Percentiles rank a stretch among this genome's conserved stretches.
Conservation (phyloP, 2,329 filamentous ascomycete species). For the Magnaporthiopsis incrustans region DNA sequence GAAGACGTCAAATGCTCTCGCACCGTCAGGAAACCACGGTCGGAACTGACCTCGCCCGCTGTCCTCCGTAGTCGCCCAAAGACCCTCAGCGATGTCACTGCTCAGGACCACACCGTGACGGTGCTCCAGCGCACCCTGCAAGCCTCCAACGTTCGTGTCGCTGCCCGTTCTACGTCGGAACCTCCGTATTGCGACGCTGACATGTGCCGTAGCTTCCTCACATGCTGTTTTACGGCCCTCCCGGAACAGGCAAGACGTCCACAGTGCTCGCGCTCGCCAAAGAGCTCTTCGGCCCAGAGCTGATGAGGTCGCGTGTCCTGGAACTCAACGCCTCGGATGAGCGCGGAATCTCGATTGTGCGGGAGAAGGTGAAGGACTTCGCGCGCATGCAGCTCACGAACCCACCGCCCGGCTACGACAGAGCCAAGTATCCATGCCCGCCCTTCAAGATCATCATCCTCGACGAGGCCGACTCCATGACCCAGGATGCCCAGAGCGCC, state of each 20-base stretch:
- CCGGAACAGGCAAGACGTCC: constrained; percentile 94
- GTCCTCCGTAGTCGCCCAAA: constrained; percentile 67
- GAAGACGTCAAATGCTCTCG: background rate
- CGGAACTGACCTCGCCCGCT: constrained; percentile 20
- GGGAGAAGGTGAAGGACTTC: constrained; percentile 97
- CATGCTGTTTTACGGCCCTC: constrained; percentile 98
- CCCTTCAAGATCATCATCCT: constrained; percentile 99
- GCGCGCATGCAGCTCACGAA: constrained; percentile 90
- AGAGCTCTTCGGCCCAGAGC: constrained; percentile 91
- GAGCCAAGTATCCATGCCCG: constrained; percentile 73
- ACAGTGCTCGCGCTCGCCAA: constrained; percentile 96
- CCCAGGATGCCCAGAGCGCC: constrained; percentile 91
- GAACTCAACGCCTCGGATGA: constrained; percentile 99
- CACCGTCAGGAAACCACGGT: background rate
- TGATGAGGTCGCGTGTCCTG: constrained; percentile 89
- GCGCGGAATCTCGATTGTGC: constrained; percentile 92
- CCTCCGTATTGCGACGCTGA: background rate
- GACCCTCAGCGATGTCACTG: constrained; percentile 86
- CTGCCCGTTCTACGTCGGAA: background rate
- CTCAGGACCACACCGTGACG: constrained; percentile 93
- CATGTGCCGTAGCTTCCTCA: constrained; percentile 63
- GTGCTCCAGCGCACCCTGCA: constrained; percentile 89
- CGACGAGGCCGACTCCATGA: constrained; percentile 98
- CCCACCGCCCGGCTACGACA: constrained; percentile 58
- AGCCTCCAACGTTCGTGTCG: constrained; percentile 67